phyloP scores from a whole-genome alignment of 108 stramenopile species.

The Phaeodactylum tricornutum region DNA sequence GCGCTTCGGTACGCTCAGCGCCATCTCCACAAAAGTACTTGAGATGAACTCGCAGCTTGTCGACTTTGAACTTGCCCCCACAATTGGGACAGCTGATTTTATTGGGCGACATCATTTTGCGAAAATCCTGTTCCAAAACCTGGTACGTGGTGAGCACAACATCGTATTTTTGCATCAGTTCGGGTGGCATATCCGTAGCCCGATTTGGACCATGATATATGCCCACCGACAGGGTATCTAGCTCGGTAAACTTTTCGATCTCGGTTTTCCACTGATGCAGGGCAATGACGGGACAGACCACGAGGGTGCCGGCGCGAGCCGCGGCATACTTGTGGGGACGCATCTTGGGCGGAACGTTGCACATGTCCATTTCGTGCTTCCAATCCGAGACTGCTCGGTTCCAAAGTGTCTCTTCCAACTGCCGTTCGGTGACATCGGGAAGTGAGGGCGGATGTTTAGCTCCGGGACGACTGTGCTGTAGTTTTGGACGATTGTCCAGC shows the following conservation, averaged over 20 bases:
- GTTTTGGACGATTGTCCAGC: constrained; percentile 73
- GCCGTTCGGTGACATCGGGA: constrained; percentile 30
- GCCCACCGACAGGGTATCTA: constrained; percentile 61
- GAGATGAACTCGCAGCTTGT: constrained; percentile 80
- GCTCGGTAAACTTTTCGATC: constrained; percentile 86
- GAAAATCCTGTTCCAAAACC: constrained; percentile 88
- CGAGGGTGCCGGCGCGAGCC: constrained; percentile 79
- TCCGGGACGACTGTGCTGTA: constrained; percentile 54
- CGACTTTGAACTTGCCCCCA: constrained; percentile 29
- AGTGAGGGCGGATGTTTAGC: constrained; percentile 57
- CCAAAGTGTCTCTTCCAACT: constrained; percentile 62
- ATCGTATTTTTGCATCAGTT: constrained; percentile 79
- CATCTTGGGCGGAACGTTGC: constrained; percentile 50
- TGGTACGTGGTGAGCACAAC: constrained; percentile 97
- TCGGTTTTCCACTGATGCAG: constrained; percentile 94
- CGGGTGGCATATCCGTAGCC: constrained; percentile 41
- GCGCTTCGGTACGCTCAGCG: constrained; percentile 87
- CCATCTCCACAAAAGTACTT: constrained; percentile 95
- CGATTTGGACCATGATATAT: constrained; percentile 91
- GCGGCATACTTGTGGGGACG: constrained; percentile 15
- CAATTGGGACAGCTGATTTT: constrained; percentile 66
- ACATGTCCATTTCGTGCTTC: constrained; percentile 71
- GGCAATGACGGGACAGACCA: constrained; percentile 94
- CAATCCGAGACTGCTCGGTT: constrained; percentile 36
- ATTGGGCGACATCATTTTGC: constrained; percentile 87